phyloP scores from a whole-genome alignment of 2,329 filamentous ascomycete species.

The Calonectria henricotiae region DNA sequence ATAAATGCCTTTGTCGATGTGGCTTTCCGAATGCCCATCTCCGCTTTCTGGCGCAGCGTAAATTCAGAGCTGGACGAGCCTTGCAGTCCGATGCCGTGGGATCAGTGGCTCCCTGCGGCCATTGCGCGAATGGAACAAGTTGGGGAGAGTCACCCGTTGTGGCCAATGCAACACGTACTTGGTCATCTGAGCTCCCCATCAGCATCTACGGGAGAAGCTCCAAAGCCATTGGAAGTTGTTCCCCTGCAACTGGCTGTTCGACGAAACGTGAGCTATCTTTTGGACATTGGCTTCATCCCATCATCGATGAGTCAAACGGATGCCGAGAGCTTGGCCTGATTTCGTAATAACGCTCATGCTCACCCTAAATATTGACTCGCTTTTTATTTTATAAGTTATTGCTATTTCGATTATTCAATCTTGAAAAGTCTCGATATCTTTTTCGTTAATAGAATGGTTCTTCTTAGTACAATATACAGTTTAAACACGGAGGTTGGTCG shows the following conservation, averaged over 20 bases:
- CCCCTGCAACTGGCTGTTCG: conserved; percentile 26
- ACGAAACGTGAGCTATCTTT: conserved; percentile 31
- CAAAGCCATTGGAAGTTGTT: neutral
- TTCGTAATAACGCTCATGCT: too few relatives aligned
- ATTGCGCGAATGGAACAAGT: conserved; percentile 27
- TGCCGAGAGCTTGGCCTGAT: neutral
- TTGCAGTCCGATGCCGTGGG: conserved; percentile 20
- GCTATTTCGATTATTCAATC: too few relatives aligned
- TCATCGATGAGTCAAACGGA: neutral
- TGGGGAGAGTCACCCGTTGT: conserved; percentile 35
- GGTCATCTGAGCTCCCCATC: conserved; percentile 14
- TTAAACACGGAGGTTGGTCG: too few relatives aligned
- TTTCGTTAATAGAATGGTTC: too few relatives aligned
- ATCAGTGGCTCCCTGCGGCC: conserved; percentile 22
- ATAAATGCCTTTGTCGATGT: conserved; percentile 18
- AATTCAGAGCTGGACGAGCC: conserved; percentile 25
- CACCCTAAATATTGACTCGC: too few relatives aligned
- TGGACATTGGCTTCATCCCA: conserved; percentile 25
- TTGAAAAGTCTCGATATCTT: too few relatives aligned
- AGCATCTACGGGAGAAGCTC: neutral
- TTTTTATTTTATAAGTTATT: too few relatives aligned
- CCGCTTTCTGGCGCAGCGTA: conserved; percentile 31
- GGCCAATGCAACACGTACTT: conserved; percentile 32
- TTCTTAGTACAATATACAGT: too few relatives aligned
- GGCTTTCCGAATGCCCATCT: conserved; percentile 8